Evolutionary conservation across 1,284 basidiomycete species (phyloP), one percentile per base, ranked within the genome.

Genomic region (Fereydounia khargensis): DNA sequence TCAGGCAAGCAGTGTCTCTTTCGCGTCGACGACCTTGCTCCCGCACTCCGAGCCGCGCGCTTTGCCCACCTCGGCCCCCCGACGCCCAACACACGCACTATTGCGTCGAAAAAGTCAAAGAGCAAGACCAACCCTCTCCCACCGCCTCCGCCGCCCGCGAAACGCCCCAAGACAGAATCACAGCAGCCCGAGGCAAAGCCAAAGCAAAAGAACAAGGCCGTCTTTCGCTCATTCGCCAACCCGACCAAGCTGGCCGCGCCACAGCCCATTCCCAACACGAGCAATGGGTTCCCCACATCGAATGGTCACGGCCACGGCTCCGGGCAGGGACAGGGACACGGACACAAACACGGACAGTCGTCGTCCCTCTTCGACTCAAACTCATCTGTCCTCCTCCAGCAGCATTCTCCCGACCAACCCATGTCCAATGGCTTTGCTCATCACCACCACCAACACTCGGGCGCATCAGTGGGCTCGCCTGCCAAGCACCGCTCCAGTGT

Each of bases 1-100:
- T 51, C 53, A 3, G 68, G 67, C 37, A 69, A 68, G 41, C 35
- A 64, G 35, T 71, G 68, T 39, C 54, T 69, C 28, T 71, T 71
- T 37, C 51, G 66, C 28, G 48, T 71, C 39, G 68, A 71, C 30
- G 68, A 71, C 28, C 61, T 71, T 7, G 48, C 51, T 9, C 67
- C 68, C 2, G 56, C 65, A 8, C 57, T 71, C n/a, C 42, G 68
- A 22, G 49, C 53, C 6, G 50, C 68, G 16, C 50, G 68, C 2
- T 70, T 70, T 34, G 54, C 62, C 14, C 55, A 61, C 16, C 61
- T 61, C 41, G 65, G 61, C 16, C 66, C 66, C 6, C 57, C 62
- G 0, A 54, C 46, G 25, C 45, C 54, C 35, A 56, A 62, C 32
- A 58, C 62, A 4, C 50, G 62, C 18, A 48, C 47, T 16, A 56